Percentiles rank a stretch among this genome's conserved stretches.
phyloP scores from a whole-genome alignment of 371 early-diverging fungal species.

The Mucor ambiguus region DNA sequence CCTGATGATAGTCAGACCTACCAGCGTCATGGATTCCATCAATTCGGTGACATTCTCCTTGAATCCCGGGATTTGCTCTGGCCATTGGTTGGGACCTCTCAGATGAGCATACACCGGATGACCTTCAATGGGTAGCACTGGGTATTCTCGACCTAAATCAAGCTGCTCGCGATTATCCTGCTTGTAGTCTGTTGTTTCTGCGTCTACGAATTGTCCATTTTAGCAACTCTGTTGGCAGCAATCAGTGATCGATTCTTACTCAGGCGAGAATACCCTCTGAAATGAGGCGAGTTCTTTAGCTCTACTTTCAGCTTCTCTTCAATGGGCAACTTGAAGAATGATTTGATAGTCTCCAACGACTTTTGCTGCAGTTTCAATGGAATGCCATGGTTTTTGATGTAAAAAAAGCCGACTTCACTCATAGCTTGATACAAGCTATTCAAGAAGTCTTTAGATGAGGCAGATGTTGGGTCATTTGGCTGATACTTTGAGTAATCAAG shows the following conservation, averaged over 20 bases:
- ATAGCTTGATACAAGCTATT: slow-evolving; percentile 53
- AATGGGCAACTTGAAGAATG: slow-evolving; percentile 58
- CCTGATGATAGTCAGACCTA: slow-evolving; percentile 47
- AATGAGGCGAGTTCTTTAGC: slow-evolving; percentile 61
- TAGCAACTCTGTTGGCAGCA: not conserved
- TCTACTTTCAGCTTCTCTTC: slow-evolving; percentile 61
- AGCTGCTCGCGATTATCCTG: slow-evolving; percentile 63
- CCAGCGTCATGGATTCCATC: slow-evolving; percentile 41
- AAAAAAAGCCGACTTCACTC: slow-evolving; percentile 65
- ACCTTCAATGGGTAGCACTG: slow-evolving; percentile 26
- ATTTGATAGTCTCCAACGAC: slow-evolving; percentile 41
- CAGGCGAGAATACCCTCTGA: slow-evolving; percentile 61
- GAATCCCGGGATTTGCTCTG: slow-evolving; percentile 47
- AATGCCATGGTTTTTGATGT: slow-evolving; percentile 58
- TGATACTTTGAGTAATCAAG: slow-evolving; percentile 34
- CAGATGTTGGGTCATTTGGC: slow-evolving; percentile 16
- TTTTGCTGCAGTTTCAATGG: slow-evolving; percentile 37
- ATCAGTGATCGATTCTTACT: slow-evolving; percentile 26
- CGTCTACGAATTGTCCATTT: slow-evolving; percentile 23
- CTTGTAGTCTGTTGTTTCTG: slow-evolving; percentile 55
- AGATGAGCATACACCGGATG: slow-evolving; percentile 46
- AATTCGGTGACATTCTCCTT: slow-evolving; percentile 41
- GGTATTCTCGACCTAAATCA: slow-evolving; percentile 58
- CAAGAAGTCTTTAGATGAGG: slow-evolving; percentile 40
- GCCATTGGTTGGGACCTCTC: slow-evolving; percentile 64